phyloP scores from a whole-genome alignment of 2,329 filamentous ascomycete genomes.

The Colletotrichum truncatum region DNA sequence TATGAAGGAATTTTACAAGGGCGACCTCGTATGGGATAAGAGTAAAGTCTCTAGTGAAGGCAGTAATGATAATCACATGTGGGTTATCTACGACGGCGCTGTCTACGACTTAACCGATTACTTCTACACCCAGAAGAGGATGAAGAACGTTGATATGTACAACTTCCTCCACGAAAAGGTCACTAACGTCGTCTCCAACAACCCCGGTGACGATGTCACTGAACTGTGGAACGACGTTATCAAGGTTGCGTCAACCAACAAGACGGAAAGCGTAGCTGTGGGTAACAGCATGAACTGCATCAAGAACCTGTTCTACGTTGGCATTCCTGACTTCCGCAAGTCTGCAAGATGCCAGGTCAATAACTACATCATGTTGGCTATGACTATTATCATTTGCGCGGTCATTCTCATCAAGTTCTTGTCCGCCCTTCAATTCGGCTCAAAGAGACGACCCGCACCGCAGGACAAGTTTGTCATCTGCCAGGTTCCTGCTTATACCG shows the following conservation, averaged over 20 bases:
- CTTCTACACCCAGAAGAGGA: constrained; percentile 75
- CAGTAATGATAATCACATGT: constrained; percentile 72
- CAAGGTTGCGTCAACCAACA: constrained; percentile 56
- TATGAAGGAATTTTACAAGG: constrained; percentile 89
- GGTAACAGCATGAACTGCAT: constrained; percentile 81
- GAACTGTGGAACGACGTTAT: constrained; percentile 67
- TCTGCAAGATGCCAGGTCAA: constrained; percentile 82
- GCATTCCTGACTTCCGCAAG: constrained; percentile 85
- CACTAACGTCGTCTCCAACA: constrained; percentile 73
- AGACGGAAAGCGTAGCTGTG: constrained; percentile 59
- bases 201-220: constrained; percentile 84
- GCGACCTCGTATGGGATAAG: constrained; percentile 79
- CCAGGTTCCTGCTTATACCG: constrained; percentile 96
- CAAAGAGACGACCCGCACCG: constrained; percentile 85
- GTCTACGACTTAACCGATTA: constrained; percentile 95
- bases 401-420: constrained; percentile 92
- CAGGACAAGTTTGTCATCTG: constrained; percentile 99
- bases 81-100: constrained; percentile 79
- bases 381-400: constrained; percentile 82
- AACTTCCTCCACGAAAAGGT: constrained; percentile 78
- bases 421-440: constrained; percentile 90
- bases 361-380: constrained; percentile 88
- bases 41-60: constrained; percentile 72
- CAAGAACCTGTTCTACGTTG: constrained; percentile 83
- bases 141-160: constrained; percentile 66